phyloP scores from a whole-genome alignment of 2,329 filamentous ascomycete genomes.

The Sclerotinia borealis region DNA sequence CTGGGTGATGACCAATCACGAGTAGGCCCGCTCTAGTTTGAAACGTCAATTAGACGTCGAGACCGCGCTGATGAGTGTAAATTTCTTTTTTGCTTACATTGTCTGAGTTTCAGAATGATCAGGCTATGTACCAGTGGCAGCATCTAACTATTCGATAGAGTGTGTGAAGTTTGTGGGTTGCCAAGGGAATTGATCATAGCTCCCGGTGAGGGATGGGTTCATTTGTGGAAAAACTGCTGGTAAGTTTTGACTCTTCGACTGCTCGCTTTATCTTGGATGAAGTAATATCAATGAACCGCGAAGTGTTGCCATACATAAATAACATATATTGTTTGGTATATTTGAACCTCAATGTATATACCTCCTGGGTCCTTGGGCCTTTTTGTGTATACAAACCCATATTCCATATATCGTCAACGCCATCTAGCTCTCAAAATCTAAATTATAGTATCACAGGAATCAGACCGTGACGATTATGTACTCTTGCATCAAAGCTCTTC shows the following conservation, averaged over 20 bases:
- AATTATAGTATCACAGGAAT: not conserved
- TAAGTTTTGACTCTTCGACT: no score
- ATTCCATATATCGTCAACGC: not conserved
- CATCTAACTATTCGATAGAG: not conserved
- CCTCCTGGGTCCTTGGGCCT: no score
- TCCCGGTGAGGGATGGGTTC: not conserved
- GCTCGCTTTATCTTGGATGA: no score
- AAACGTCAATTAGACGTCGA: constrained; percentile 1
- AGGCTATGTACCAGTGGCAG: not conserved
- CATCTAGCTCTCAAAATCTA: not conserved
- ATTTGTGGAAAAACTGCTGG: no score
- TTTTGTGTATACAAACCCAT: no score
- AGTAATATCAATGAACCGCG: no score
- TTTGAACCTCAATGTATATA: not conserved
- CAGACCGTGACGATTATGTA: no score
- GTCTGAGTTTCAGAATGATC: not conserved
- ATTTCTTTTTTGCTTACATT: not conserved
- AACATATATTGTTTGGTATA: not conserved
- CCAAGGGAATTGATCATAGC: not conserved
- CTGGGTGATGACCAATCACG: constrained; percentile 3
- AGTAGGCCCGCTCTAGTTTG: not conserved
- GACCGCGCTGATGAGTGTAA: not conserved
- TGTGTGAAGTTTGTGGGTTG: not conserved
- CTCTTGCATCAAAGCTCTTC: not conserved
- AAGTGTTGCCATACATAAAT: no score